Evolutionary conservation across 192 early-diverging fungal species (phyloP).

Genomic region (Gigaspora rosea): DNA sequence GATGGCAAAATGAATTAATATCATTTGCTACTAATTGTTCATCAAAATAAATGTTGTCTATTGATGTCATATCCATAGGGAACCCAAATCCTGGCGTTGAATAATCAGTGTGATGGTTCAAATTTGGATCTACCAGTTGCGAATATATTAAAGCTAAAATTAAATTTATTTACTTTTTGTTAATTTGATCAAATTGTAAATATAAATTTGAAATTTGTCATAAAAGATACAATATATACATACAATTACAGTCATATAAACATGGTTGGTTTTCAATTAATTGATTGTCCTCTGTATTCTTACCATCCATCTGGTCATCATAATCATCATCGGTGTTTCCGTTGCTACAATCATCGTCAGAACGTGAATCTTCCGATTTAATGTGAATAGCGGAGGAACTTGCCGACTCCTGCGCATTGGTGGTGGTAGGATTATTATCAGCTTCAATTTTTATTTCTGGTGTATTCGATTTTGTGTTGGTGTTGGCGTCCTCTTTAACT

Average conservation of each 20-base stretch:
- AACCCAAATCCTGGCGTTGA: not conserved
- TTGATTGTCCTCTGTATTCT: not conserved
- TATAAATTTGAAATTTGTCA: not conserved
- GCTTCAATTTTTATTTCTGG: constrained; percentile 23
- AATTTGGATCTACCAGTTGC: not conserved
- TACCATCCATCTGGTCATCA: constrained; percentile 8
- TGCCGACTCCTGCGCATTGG: constrained; percentile 15
- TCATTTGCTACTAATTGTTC: not conserved
- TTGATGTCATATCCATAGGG: constrained; percentile 9
- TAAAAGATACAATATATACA: not conserved
- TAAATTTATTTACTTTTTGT: not conserved
- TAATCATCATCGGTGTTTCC: constrained; percentile 22
- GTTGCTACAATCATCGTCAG: constrained; percentile 29
- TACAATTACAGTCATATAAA: constrained; percentile 21
- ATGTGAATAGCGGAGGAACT: not conserved
- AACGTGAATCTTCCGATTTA: constrained; percentile 21
- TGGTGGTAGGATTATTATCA: constrained; percentile 8
- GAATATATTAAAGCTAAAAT: not conserved
- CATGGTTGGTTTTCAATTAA: not conserved
- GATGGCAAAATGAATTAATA: constrained; percentile 3
- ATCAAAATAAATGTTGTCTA: constrained; percentile 3
- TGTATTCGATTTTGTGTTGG: not conserved
- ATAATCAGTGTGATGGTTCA: constrained; percentile 15
- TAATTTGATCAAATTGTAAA: not conserved
- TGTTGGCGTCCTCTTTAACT: constrained; percentile 16